Percentiles rank a stretch among this genome's conserved stretches.
Evolutionary conservation across 257 asterid genomes (phyloP).

Genomic region (Thymus mandschuricus): DNA sequence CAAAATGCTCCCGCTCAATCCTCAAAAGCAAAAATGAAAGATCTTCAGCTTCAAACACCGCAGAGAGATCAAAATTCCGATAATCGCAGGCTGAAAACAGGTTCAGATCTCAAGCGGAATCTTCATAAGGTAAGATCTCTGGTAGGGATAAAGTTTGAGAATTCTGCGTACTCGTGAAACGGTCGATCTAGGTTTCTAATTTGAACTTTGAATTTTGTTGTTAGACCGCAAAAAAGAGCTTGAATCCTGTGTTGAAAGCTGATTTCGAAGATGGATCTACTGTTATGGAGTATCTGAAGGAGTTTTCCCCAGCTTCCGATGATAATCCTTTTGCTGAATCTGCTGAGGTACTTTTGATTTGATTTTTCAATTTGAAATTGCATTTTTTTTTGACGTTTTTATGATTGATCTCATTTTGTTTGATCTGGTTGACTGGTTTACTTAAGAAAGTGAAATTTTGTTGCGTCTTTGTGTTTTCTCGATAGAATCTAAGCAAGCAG

Average conservation of each 20-base stretch:
- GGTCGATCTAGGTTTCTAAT: not conserved
- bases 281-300: constrained; percentile 38
- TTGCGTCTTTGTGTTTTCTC: not conserved
- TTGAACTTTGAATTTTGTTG: no score
- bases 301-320: constrained; percentile 39
- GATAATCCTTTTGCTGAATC: constrained; percentile 39
- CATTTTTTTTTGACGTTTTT: not conserved
- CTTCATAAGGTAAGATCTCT: constrained; percentile 43
- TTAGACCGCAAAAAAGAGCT: no score
- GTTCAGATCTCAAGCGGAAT: constrained; percentile 43
- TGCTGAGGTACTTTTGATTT: constrained; percentile 42
- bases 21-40: constrained; percentile 30
- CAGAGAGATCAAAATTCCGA: constrained; percentile 42
- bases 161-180: not conserved
- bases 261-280: constrained; percentile 37
- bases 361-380: not conserved
- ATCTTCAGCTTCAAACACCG: constrained; percentile 42
- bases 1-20: constrained; percentile 38
- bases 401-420: not conserved
- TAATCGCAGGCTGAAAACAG: constrained; percentile 47
- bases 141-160: not conserved
- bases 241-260: no score
- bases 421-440: not conserved
- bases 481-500: not conserved
- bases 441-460: not conserved